Evolutionary conservation across 1,284 basidiomycete genomes (phyloP).

Genomic region (Vanrija sp.): DNA sequence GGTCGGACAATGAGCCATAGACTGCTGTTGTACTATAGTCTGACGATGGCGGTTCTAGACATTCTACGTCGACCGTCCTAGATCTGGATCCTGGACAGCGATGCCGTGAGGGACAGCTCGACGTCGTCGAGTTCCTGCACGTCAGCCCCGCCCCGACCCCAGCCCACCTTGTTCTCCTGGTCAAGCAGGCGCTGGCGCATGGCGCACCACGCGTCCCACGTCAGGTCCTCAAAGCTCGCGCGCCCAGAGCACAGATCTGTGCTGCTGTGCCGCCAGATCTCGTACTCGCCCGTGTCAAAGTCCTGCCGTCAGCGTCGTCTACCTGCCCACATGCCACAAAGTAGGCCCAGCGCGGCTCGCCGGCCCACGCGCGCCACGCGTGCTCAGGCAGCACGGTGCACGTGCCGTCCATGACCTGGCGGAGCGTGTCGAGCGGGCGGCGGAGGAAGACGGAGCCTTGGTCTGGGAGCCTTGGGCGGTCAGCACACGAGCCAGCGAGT

Average conservation of each 20-base stretch:
- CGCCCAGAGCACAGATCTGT: constrained; percentile 7
- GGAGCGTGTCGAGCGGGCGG: constrained; percentile 7
- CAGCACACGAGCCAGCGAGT: neutral
- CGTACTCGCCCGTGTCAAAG: constrained; percentile 10
- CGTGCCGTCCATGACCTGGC: constrained; percentile 2
- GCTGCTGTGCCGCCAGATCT: constrained; percentile 10
- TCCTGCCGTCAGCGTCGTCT: neutral
- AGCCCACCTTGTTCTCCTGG: no score
- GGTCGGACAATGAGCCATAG: neutral
- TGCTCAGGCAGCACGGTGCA: constrained; percentile 2
- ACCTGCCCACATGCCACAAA: constrained; percentile 3
- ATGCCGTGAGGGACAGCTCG: no score
- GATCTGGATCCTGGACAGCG: no score
- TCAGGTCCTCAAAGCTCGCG: constrained; percentile 5
- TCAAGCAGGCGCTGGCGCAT: constrained; percentile 7
- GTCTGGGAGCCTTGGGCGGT: constrained; percentile 2
- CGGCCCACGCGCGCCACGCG: constrained; percentile 7
- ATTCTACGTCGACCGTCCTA: no score
- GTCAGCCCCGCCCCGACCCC: no score
- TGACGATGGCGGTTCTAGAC: no score
- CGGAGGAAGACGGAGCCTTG: constrained; percentile 2
- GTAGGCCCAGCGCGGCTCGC: constrained; percentile 10
- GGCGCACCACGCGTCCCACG: constrained; percentile 10
- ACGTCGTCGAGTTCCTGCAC: no score
- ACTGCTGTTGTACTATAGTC: no score